Evolutionary conservation across 768 basidiomycete species (phyloP), one percentile per base, ranked within the genome.

Genomic region (Leccinum barrowsii): DNA sequence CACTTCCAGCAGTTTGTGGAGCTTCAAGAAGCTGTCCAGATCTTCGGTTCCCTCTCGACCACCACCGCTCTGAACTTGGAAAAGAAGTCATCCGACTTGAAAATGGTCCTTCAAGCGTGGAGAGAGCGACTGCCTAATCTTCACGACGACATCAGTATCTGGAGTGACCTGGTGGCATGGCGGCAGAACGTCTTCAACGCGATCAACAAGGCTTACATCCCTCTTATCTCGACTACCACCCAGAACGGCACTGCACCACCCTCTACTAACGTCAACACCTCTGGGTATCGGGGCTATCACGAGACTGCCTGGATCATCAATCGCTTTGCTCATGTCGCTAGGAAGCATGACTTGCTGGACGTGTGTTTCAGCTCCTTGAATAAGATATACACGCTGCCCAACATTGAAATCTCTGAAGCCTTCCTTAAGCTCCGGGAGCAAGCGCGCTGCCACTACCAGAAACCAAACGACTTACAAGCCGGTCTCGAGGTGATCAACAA

Each of bases 301-400:
- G 97, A 99, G 77, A 98, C 94, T 0, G 97, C 97, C 7, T 99
- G 97, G 97, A 98, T 97, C 69, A 98, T 98, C 78, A 99, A 99
- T 71, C 89, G 97, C 15, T 98, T 99, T 69, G 97, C 97, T 8
- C 96, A 99, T 74, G 94, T 98, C 55, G 97, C 97, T 21, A 83
- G 97, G 58, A 96, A 98, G 74, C 97, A 99, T 68, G 91, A 95
- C 60, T 82, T 99, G 7, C 81, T 95, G 48, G 97, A 99, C 50
- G 97, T 97, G 42, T 98, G 97, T 77, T 93, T 92, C 75, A 91
- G 83, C 5, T 90, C 91, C 2, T 80, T 99, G 67, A 94, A 90
- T 73, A 98, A 94, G 76, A 99, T 99, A 63, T 99, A 99, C 74
- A 95, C 94, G 0, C 79, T 99, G 19, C 97, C 97, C 21, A 99